phyloP scores from a whole-genome alignment of 2,329 filamentous ascomycete genomes.

The Allantophomopsis cytisporea region DNA sequence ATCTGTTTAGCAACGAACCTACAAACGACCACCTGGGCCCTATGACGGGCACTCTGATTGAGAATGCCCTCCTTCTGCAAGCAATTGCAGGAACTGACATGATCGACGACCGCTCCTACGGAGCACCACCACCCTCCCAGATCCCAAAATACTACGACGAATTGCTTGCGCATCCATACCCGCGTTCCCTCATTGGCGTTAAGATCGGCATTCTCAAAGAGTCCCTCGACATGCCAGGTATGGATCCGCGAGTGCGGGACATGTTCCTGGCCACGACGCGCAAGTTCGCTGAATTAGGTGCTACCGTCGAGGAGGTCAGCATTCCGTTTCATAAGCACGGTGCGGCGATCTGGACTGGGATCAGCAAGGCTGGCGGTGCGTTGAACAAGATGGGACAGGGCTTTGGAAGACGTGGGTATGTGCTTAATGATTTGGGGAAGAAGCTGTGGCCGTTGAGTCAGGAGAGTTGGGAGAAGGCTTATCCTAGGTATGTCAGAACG shows the following conservation, averaged over 20 bases:
- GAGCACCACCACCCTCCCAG: slow-evolving; percentile 7
- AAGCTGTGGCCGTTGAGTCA: slow-evolving; percentile 7
- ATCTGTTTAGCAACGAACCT: slow-evolving; percentile 21
- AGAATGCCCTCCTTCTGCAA: slow-evolving; percentile 25
- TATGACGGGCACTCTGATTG: slow-evolving; percentile 23
- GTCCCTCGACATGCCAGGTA: slow-evolving; percentile 22
- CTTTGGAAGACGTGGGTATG: slow-evolving; percentile 8
- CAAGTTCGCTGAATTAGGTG: slow-evolving; percentile 29
- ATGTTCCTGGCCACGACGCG: slow-evolving; percentile 26
- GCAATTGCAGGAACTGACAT: slow-evolving; percentile 30
- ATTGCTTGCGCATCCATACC: slow-evolving; percentile 1
- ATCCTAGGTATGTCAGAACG: slow-evolving; percentile 1
- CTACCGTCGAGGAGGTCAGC: slow-evolving; percentile 32
- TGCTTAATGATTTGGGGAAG: slow-evolving; percentile 9
- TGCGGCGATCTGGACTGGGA: slow-evolving; percentile 7
- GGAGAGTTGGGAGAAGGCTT: slow-evolving; percentile 5
- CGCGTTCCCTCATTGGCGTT: slow-evolving; percentile 2
- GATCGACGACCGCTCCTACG: slow-evolving; percentile 27
- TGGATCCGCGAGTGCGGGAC: slow-evolving; percentile 24
- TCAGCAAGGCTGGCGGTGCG: slow-evolving; percentile 5
- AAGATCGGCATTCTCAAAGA: slow-evolving; percentile 27
- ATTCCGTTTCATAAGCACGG: slow-evolving; percentile 27
- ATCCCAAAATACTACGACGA: slow-evolving; percentile 5
- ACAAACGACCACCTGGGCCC: slow-evolving; percentile 34
- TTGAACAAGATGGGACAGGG: slow-evolving; percentile 7